Percentiles rank a stretch among this genome's conserved stretches.
phyloP scores from a whole-genome alignment of 2,329 filamentous ascomycete species.

The Colletotrichum sp. region DNA sequence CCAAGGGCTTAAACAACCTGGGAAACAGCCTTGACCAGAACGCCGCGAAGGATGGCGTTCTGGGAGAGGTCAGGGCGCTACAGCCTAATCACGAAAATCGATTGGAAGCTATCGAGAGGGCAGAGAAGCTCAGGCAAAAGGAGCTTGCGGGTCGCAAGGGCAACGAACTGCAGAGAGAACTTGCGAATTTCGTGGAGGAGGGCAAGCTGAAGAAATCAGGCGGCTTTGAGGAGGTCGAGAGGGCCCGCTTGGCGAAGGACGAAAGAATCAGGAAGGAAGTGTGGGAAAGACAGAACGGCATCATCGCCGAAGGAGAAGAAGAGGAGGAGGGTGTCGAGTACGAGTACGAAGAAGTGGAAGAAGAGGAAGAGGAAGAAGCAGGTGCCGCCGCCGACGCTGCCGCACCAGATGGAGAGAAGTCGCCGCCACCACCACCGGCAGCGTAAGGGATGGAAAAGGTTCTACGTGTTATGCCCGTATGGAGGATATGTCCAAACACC shows the following conservation, averaged over 20 bases:
- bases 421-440: not conserved
- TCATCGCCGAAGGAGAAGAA: conserved; percentile 42
- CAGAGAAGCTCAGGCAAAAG: conserved; percentile 87
- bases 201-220: conserved; percentile 95
- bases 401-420: conserved; percentile 1
- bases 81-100: conserved; percentile 94
- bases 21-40: conserved; percentile 68
- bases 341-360: conserved; percentile 19
- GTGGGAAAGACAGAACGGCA: conserved; percentile 70
- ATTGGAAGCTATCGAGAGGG: conserved; percentile 95
- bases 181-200: conserved; percentile 84
- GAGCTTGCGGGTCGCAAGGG: conserved; percentile 81
- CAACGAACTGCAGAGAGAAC: conserved; percentile 82
- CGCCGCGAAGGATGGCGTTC: conserved; percentile 86
- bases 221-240: conserved; percentile 91
- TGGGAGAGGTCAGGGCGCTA: conserved; percentile 91
- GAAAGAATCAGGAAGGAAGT: conserved; percentile 84
- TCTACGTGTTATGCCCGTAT: not conserved
- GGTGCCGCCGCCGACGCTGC: not conserved
- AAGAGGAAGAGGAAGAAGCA: conserved; percentile 12
- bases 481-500: conserved; percentile 3
- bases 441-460: not conserved
- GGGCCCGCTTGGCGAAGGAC: conserved; percentile 83
- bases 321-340: conserved; percentile 28
- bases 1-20: conserved; percentile 56